These are phyloP conservation scores for Tolypocladium capitatum DNA, from an alignment of 2,329 filamentous ascomycete genomes.

Conservation along the genomic window DNA sequence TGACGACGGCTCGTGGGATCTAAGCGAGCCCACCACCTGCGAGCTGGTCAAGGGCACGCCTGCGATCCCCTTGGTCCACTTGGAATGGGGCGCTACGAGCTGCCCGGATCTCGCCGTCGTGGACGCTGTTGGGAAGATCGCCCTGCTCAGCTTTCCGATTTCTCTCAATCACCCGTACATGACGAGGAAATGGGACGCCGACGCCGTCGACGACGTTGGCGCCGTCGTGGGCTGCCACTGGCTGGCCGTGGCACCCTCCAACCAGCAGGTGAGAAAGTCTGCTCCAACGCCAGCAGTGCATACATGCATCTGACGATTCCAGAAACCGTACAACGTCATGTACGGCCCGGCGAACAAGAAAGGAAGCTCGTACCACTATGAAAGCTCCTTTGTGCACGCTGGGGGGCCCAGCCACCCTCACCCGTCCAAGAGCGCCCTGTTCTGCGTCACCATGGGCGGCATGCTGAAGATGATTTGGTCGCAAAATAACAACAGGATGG, in stretches of 20 bases:
- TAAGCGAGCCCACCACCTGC: constrained; percentile 58
- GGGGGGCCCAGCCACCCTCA: constrained; percentile 63
- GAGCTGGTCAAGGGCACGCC: constrained; percentile 48
- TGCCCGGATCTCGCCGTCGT: constrained; percentile 72
- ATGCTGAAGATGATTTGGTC: constrained; percentile 65
- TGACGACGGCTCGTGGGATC: constrained; percentile 58
- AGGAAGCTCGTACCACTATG: constrained; percentile 53
- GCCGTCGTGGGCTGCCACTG: constrained; percentile 77
- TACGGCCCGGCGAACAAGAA: constrained; percentile 53
- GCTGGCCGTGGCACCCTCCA: constrained; percentile 49
- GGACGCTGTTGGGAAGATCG: constrained; percentile 65
- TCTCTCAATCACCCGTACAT: constrained; percentile 60
- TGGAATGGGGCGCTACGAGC: constrained; percentile 64
- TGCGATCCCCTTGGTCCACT: constrained; percentile 58
- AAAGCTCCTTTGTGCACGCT: constrained; percentile 50
- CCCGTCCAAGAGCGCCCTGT: constrained; percentile 55
- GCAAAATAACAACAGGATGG: constrained; percentile 58
- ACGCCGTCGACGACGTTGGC: constrained; percentile 60
- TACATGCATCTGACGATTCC: neutral
- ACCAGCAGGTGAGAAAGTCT: constrained; percentile 20
- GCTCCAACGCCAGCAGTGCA: neutral
- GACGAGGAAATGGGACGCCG: constrained; percentile 49
- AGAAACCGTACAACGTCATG: constrained; percentile 31
- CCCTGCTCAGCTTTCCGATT: constrained; percentile 58
- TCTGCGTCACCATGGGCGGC: constrained; percentile 65